Evolutionary conservation across 108 stramenopile genomes (phyloP), one percentile per base, ranked within the genome.

Genomic region (Nitzschia putrida): DNA sequence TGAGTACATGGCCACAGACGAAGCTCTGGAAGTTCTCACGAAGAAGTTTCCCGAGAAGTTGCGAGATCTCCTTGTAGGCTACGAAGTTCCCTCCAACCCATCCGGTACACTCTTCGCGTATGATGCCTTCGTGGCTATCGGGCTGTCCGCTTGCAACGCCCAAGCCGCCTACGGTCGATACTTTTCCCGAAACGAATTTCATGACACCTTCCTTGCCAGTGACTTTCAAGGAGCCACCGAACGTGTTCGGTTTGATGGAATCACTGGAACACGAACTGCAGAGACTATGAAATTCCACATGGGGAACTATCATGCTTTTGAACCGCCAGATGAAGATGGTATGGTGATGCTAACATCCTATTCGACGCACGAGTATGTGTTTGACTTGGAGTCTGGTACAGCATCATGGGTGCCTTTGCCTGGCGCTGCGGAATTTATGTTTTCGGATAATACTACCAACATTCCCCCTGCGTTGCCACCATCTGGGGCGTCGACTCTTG

Each of bases 71-170:
- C n/a, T 26, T 10, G 14, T 21, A 16, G 40, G 22, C 2, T 16
- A 58, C 24, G 14, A 69, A 16, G 38, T 16, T 38, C 60, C 39
- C 29, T 23, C 44, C 9, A 18, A 21, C 24, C 60, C 22, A 53
- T 23, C 34, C 2, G n/a, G 43, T 8, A 67, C 22, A 11, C 47
- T 44, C 0, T 24, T 26, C 47, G 44, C 26, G 1, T 73, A 57
- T 18, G 64, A 67, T 63, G 64, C 64, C 8, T 26, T 73, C 7
- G 43, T 53, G 53, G 66, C 55, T 8, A 12, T 73, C 20, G 72
- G 39, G n/a, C 40, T 66, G 50, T n/a, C 63, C 25, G 22, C 26
- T 40, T 71, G 69, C 69, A 14, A 38, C 57, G 56, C 56, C 13
- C 23, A 55, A 55, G 24, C 21, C 1, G 54, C 16, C 22, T 22